These are phyloP conservation scores for Amylocystis lapponica DNA, from an alignment of 768 basidiomycete genomes.

Conservation along the genomic window DNA sequence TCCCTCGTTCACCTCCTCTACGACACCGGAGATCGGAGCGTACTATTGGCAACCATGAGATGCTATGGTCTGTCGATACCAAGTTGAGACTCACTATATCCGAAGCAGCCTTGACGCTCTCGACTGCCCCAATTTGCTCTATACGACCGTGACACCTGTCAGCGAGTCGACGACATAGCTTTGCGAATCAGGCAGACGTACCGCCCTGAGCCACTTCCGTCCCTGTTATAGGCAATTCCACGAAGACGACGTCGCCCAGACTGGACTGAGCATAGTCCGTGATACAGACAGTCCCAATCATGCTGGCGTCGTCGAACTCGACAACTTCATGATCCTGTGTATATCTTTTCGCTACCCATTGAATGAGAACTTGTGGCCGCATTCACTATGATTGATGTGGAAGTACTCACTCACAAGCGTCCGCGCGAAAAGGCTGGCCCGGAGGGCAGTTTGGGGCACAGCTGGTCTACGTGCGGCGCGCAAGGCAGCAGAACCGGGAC, in stretches of 20 bases:
- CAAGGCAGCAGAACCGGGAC: conserved; percentile 20
- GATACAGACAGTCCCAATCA: conserved; percentile 76
- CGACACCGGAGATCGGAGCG: conserved; percentile 84
- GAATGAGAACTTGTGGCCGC: too few relatives aligned
- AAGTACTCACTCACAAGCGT: conserved; percentile 57
- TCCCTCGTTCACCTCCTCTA: conserved; percentile 72
- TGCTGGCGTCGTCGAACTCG: conserved; percentile 68
- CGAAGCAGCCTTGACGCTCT: conserved; percentile 95
- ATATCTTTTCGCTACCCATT: conserved; percentile 61
- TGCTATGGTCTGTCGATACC: not conserved
- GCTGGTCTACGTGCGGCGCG: conserved; percentile 20
- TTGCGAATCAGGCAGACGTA: conserved; percentile 33
- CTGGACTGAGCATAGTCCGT: conserved; percentile 90
- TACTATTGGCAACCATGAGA: conserved; percentile 64
- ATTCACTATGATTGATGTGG: too few relatives aligned
- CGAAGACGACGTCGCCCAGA: conserved; percentile 95
- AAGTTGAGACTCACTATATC: conserved; percentile 58
- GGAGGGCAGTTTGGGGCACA: conserved; percentile 16
- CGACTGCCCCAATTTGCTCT: conserved; percentile 89
- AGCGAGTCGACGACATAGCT: not conserved
- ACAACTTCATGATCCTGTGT: conserved; percentile 88
- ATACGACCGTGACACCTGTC: conserved; percentile 1
- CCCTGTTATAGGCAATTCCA: conserved; percentile 76
- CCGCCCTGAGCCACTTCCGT: conserved; percentile 65
- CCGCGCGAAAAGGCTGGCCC: conserved; percentile 33